phyloP scores from a whole-genome alignment of 768 basidiomycete genomes.

The Kwoniella newhampshirensis region DNA sequence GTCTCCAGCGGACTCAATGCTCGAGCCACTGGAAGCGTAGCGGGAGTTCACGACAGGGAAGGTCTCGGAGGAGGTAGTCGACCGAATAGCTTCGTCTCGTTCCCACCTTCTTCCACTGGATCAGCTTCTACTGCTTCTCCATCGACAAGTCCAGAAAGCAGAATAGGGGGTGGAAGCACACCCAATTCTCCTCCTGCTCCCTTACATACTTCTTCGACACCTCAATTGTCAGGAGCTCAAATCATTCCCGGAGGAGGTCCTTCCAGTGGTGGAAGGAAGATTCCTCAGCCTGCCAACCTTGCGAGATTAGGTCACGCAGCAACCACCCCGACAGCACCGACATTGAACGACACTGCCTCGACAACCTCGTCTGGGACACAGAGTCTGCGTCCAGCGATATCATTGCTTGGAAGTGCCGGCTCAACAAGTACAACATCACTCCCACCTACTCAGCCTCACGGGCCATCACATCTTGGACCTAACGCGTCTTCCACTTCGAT shows the following conservation, averaged over 20 bases:
- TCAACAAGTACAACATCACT: conserved; percentile 12
- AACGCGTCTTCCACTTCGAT: conserved; percentile 5
- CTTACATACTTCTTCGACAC: conserved; percentile 29
- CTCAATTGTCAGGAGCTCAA: conserved; percentile 3
- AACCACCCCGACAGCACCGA: conserved; percentile 12
- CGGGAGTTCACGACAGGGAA: no score
- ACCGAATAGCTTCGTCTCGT: conserved; percentile 14
- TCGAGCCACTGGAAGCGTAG: conserved; percentile 14
- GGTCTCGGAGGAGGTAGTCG: conserved; percentile 13
- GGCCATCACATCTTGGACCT: conserved; percentile 33
- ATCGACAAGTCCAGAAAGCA: conserved; percentile 8
- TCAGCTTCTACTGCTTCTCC: conserved; percentile 2
- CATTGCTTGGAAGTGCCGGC: neutral
- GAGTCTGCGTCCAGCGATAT: neutral
- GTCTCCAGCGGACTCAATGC: conserved; percentile 30
- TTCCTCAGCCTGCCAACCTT: conserved; percentile 41
- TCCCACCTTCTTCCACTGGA: neutral
- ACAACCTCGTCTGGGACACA: conserved; percentile 22
- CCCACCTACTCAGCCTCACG: conserved; percentile 22
- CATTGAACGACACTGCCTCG: conserved; percentile 10
- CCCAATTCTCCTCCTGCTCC: conserved; percentile 15
- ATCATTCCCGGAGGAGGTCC: neutral
- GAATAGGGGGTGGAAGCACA: conserved; percentile 2
- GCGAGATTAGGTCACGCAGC: conserved; percentile 25
- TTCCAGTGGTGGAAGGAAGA: conserved; percentile 10